phyloP scores from a whole-genome alignment of 2,329 filamentous ascomycete genomes.

The Pestalotiopsis fici region DNA sequence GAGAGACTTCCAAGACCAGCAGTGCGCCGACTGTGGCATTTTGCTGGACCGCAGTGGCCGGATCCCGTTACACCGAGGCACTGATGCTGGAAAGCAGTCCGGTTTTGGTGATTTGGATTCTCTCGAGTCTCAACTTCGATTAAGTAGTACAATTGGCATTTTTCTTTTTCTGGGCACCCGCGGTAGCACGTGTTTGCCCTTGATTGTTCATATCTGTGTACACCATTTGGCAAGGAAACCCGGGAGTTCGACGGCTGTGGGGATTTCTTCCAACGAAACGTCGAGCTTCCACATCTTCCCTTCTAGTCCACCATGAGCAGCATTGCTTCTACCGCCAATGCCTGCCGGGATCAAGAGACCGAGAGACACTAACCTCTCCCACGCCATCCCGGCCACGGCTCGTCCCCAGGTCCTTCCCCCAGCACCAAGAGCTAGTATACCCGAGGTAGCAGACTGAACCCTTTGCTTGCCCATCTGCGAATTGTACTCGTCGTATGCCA shows the following conservation, averaged over 20 bases:
- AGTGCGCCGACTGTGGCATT: no score
- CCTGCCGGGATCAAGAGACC: conserved; percentile 70
- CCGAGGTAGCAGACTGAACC: conserved; percentile 69
- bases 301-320: conserved; percentile 56
- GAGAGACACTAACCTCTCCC: conserved; percentile 72
- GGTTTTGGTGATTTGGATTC: no score
- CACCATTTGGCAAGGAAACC: conserved; percentile 73
- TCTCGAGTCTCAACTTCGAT: no score
- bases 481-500: conserved; percentile 85
- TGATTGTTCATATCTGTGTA: conserved; percentile 61
- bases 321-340: conserved; percentile 50
- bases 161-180: neutral
- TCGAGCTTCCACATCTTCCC: conserved; percentile 75
- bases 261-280: conserved; percentile 77
- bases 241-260: conserved; percentile 58
- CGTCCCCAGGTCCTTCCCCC: conserved; percentile 73
- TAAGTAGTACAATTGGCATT: no score
- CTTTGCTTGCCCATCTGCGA: conserved; percentile 73
- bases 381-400: conserved; percentile 70
- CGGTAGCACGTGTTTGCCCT: neutral
- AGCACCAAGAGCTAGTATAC: conserved; percentile 65
- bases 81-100: no score
- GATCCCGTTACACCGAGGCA: no score
- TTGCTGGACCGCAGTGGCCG: no score
- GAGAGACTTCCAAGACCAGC: neutral